phyloP scores from a whole-genome alignment of 2,329 filamentous ascomycete species.

The Sporothrix curviconia region DNA sequence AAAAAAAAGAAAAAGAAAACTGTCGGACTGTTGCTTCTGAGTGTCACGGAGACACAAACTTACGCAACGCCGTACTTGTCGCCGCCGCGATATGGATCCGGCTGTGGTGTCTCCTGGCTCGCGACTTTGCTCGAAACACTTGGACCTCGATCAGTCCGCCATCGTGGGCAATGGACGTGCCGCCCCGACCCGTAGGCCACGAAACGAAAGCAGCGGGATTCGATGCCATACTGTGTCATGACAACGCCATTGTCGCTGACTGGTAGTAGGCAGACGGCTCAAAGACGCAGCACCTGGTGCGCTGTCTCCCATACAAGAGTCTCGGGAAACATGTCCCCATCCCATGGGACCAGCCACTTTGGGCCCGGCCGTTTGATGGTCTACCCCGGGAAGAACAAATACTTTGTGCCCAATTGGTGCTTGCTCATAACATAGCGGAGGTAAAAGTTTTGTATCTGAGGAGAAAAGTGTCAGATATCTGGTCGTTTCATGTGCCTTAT shows the following conservation, averaged over 20 bases:
- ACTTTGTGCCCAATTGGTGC: slow-evolving; percentile 30
- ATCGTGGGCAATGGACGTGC: slow-evolving; percentile 41
- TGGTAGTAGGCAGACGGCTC: slow-evolving; percentile 37
- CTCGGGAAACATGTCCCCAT: slow-evolving; percentile 37
- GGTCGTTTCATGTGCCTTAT: not conserved
- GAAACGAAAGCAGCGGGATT: slow-evolving; percentile 47
- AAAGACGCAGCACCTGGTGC: slow-evolving; percentile 41
- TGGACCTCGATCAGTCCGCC: slow-evolving; percentile 50
- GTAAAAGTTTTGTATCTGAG: slow-evolving; percentile 50
- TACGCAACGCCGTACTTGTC: slow-evolving; percentile 49
- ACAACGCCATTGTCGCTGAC: slow-evolving; percentile 31
- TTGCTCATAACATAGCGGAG: slow-evolving; percentile 41
- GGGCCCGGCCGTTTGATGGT: too few species aligned
- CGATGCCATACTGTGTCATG: slow-evolving; percentile 35
- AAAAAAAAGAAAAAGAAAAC: not conserved
- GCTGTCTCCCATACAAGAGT: slow-evolving; percentile 30
- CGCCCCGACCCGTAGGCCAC: slow-evolving; percentile 32
- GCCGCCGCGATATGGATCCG: slow-evolving; percentile 40
- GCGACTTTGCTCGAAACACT: slow-evolving; percentile 45
- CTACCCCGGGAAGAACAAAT: slow-evolving; percentile 52
- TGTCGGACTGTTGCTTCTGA: not conserved
- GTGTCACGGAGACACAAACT: slow-evolving; percentile 21
- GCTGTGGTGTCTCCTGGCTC: slow-evolving; percentile 35
- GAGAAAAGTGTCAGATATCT: not conserved
- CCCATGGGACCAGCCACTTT: slow-evolving; percentile 51